Evolutionary conservation across 352 stramenopile species (phyloP).

Genomic region (Peronosclerospora sorghi): DNA sequence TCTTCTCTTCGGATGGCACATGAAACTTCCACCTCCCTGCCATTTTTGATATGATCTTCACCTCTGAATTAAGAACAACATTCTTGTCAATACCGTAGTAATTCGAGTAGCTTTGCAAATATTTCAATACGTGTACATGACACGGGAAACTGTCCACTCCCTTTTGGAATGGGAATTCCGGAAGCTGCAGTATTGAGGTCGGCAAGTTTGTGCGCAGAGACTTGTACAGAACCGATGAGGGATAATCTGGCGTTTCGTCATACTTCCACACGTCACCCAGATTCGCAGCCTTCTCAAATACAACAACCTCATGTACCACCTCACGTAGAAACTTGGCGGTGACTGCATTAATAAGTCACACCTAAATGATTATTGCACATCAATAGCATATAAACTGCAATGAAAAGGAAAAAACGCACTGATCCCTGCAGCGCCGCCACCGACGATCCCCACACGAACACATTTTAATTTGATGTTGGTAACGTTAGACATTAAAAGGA

Average conservation of each 20-base stretch:
- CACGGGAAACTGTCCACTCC: conserved; percentile 43
- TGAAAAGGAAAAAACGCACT: conserved; percentile 27
- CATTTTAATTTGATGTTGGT: no score
- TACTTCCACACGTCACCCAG: conserved; percentile 78
- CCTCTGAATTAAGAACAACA: conserved; percentile 36
- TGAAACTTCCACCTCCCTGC: conserved; percentile 25
- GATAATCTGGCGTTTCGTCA: conserved; percentile 31
- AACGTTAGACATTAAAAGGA: no score
- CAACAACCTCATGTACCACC: conserved; percentile 49
- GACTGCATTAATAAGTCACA: conserved; percentile 23
- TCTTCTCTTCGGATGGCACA: conserved; percentile 24
- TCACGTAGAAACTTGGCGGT: conserved; percentile 54
- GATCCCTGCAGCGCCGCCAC: conserved; percentile 59
- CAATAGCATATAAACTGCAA: neutral
- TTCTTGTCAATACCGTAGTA: conserved; percentile 41
- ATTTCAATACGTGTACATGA: conserved; percentile 48
- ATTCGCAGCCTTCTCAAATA: conserved; percentile 55
- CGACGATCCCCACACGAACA: no score
- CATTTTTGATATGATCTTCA: conserved; percentile 39
- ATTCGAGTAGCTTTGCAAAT: conserved; percentile 55
- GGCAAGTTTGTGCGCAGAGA: conserved; percentile 74
- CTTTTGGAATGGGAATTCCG: conserved; percentile 52
- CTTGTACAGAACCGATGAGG: conserved; percentile 59
- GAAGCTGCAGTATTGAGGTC: conserved; percentile 69
- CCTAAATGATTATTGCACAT: neutral